A percentile compares a stretch with the other conserved stretches of the same genome.
Evolutionary conservation across 192 early-diverging fungal genomes (phyloP).

Genomic region (Coemansia aciculifera): DNA sequence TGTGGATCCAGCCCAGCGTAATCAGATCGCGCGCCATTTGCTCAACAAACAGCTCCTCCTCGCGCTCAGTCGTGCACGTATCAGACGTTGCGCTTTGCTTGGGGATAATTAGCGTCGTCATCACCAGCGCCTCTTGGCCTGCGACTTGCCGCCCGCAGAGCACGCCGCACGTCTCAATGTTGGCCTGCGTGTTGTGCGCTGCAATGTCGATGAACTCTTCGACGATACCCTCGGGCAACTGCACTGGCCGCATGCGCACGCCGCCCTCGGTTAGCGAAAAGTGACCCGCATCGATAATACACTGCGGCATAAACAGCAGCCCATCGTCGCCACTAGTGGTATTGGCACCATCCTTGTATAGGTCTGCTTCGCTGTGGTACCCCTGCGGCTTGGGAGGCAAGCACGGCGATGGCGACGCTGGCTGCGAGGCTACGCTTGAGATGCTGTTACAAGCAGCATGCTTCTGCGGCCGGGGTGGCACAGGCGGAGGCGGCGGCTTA

Average conservation of each 20-base stretch:
- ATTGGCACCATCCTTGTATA: background rate
- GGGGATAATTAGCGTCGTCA: slow-evolving; percentile 84
- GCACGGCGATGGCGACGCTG: slow-evolving; percentile 1
- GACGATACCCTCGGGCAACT: slow-evolving; percentile 65
- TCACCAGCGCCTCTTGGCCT: slow-evolving; percentile 31
- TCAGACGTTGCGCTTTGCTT: slow-evolving; percentile 87
- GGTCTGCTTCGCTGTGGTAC: slow-evolving; percentile 18
- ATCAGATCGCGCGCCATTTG: slow-evolving; percentile 73
- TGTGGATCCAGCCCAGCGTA: slow-evolving; percentile 91
- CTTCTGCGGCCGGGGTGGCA: slow-evolving; percentile 23
- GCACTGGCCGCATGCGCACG: slow-evolving; percentile 64
- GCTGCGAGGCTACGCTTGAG: background rate
- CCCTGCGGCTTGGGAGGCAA: slow-evolving; percentile 51
- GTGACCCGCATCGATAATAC: slow-evolving; percentile 39
- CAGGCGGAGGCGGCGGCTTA: slow-evolving; percentile 9
- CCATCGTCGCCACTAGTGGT: background rate
- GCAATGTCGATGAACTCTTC: slow-evolving; percentile 75
- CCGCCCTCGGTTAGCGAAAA: slow-evolving; percentile 58
- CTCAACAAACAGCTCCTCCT: slow-evolving; percentile 80
- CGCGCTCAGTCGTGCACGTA: slow-evolving; percentile 78
- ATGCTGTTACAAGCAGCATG: slow-evolving; percentile 5
- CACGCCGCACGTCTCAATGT: slow-evolving; percentile 89
- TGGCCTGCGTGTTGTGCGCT: slow-evolving; percentile 66
- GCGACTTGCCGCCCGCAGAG: slow-evolving; percentile 72
- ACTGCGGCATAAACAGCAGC: slow-evolving; percentile 29